A percentile compares a stretch with the other conserved stretches of the same genome.
phyloP scores from a whole-genome alignment of 1,284 basidiomycete species.

The Moesziomyces sp. region DNA sequence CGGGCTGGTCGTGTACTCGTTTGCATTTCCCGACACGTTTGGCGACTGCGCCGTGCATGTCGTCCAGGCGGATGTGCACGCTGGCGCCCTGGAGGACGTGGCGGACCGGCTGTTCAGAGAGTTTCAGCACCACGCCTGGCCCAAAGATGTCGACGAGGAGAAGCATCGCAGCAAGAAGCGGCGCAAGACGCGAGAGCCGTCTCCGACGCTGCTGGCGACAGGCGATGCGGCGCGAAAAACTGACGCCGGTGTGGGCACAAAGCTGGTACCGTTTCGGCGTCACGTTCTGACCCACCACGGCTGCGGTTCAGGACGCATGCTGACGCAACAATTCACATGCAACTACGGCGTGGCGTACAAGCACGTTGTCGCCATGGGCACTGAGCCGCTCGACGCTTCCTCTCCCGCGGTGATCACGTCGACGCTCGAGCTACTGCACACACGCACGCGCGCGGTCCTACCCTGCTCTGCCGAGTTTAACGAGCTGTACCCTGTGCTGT shows the following conservation, averaged over 20 bases:
- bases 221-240: not conserved
- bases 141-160: not conserved
- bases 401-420: constrained; percentile 14
- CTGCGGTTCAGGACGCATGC: constrained; percentile 19
- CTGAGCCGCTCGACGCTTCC: constrained; percentile 13
- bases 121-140: constrained; percentile 32
- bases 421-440: constrained; percentile 20
- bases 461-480: constrained; percentile 25
- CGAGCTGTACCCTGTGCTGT: constrained; percentile 54
- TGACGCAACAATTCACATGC: constrained; percentile 54
- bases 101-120: constrained; percentile 26
- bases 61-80: constrained; percentile 31
- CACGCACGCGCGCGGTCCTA: constrained; percentile 11
- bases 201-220: not conserved
- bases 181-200: too few relatives aligned
- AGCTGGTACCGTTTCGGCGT: constrained; percentile 34
- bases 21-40: constrained; percentile 24
- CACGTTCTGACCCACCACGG: constrained; percentile 33
- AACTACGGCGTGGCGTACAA: constrained; percentile 56
- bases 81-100: constrained; percentile 7
- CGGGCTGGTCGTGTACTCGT: constrained; percentile 25
- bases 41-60: constrained; percentile 39
- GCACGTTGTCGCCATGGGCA: constrained; percentile 43
- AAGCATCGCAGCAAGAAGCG: not conserved
- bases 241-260: too few relatives aligned